Base-by-base conservation (phyloP, 495 filamentous ascomycete species). In the Penicillium silybi region DNA sequence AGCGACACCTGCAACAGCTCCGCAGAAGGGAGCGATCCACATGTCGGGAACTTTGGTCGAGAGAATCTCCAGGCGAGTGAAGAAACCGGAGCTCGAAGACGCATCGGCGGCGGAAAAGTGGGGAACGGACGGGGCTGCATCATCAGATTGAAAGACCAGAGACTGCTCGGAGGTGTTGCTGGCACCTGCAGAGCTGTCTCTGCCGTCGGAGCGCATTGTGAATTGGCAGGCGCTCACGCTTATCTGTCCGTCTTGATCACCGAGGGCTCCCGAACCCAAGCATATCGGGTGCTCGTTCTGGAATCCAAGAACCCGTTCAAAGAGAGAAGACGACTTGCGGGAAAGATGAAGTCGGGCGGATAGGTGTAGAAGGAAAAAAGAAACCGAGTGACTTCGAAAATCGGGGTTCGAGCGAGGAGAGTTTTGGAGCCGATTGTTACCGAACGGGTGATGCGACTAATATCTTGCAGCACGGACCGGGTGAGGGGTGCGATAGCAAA, bases 1-100 rank as follows among this genome's bases (percentile, higher is more conserved):
- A 5, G 87, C 88, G 54, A 96, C 86, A 47, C 93, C 93, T 44
- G 91, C 92, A 34, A 85, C 77, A 9, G 90, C 95, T 40, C 93
- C 93, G 34, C 90, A 83, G 38, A 97, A 75, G 40, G 88, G 79
- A 62, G 83, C 75, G 27, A 87, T 70, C 44, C 70, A 78, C 16
- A 67, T 67, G 29, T 74, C 70, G 13, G 84, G 81, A 4, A 84
- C 54, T 17, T 56, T 61, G 46, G 78, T 75, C 17, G 75, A 74
- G 52, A 72, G 69, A 34, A 75, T 62, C 50, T 92, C 81, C 45
- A 89, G 63, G 47, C 71, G 67, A 52, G 78, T 80, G 54, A 82
- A 62, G 50, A 75, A 50, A 51, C 56, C 56, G 58, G 69, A 66
- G 46, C 16, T 65, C 40, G 65, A 51, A 35, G 58, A 47, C 41